Evolutionary conservation across 2,329 filamentous ascomycete genomes (phyloP).

Genomic region (Passalora sequoiae): DNA sequence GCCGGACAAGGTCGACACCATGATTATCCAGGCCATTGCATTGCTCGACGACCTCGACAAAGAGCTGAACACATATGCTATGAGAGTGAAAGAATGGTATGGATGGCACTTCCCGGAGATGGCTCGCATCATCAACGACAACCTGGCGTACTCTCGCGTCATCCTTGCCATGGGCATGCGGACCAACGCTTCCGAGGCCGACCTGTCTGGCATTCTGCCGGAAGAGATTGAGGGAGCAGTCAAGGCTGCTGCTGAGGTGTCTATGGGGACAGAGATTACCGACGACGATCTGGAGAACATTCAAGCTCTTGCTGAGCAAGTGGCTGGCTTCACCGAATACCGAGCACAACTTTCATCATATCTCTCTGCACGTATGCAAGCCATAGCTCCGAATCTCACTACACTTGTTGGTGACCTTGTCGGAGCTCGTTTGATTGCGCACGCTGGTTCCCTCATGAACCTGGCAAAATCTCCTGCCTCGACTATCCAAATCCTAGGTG

Average conservation of each 20-base stretch:
- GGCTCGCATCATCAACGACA: slow-evolving; percentile 95
- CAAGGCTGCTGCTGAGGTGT: slow-evolving; percentile 91
- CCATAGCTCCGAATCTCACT: slow-evolving; percentile 92
- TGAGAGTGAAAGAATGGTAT: slow-evolving; percentile 99
- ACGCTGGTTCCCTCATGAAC: slow-evolving; percentile 89
- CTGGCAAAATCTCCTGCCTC: slow-evolving; percentile 91
- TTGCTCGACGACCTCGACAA: slow-evolving; percentile 96
- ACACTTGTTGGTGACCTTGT: slow-evolving; percentile 89
- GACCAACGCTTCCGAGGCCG: slow-evolving; percentile 65
- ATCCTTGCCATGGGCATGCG: slow-evolving; percentile 87
- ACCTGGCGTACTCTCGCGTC: slow-evolving; percentile 84
- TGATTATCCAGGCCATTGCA: slow-evolving; percentile 97
- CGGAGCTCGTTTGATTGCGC: slow-evolving; percentile 88
- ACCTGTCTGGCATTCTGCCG: slow-evolving; percentile 85
- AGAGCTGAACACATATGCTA: slow-evolving; percentile 96
- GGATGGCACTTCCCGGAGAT: slow-evolving; percentile 99
- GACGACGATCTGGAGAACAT: slow-evolving; percentile 91
- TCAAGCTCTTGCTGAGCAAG: slow-evolving; percentile 83
- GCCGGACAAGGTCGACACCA: slow-evolving; percentile 96
- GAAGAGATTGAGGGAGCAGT: slow-evolving; percentile 90
- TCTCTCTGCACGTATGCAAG: slow-evolving; percentile 87
- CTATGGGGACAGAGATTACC: slow-evolving; percentile 97
- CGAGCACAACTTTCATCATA: slow-evolving; percentile 82
- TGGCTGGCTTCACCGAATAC: slow-evolving; percentile 87
- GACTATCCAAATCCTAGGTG: slow-evolving; percentile 96